These are phyloP conservation scores for Colletotrichum sp. DNA, from an alignment of 2,329 filamentous ascomycete species.

Conservation along the genomic window DNA sequence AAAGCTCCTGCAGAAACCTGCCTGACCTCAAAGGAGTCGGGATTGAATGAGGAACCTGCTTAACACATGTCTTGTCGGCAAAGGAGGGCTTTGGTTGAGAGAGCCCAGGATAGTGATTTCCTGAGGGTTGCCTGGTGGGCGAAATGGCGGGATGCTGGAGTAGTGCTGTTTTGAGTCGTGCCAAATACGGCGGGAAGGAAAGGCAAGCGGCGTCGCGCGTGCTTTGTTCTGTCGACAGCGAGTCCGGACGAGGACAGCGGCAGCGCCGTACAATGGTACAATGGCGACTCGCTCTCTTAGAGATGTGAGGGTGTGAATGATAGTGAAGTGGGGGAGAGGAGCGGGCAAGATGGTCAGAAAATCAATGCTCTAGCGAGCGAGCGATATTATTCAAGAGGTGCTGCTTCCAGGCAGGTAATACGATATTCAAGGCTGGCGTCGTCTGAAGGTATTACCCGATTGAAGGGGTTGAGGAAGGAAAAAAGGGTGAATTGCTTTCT, in stretches of 20 bases:
- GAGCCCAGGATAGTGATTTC: slow-evolving; percentile 33
- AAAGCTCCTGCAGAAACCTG: slow-evolving; percentile 78
- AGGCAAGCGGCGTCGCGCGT: neutral
- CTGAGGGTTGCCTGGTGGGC: slow-evolving; percentile 21
- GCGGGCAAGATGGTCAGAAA: neutral
- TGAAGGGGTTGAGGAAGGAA: neutral
- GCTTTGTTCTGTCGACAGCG: neutral
- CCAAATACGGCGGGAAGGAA: neutral
- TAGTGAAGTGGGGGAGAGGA: neutral
- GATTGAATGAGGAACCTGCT: slow-evolving; percentile 25
- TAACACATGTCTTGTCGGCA: slow-evolving; percentile 18
- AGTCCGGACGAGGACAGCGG: neutral
- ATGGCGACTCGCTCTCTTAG: neutral
- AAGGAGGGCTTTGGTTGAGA: slow-evolving; percentile 11
- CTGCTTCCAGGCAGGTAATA: slow-evolving; percentile 22
- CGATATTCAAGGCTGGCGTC: slow-evolving; percentile 19
- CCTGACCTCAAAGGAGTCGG: slow-evolving; percentile 78
- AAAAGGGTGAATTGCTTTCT: neutral
- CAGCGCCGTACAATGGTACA: neutral
- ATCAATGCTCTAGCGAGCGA: slow-evolving; percentile 4
- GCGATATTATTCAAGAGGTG: slow-evolving; percentile 14
- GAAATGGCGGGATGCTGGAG: neutral
- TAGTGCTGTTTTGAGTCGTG: neutral
- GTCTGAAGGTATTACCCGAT: slow-evolving; percentile 20
- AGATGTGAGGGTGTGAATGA: neutral